phyloP scores from a whole-genome alignment of 768 basidiomycete genomes.

The Leccinum incarnatum region DNA sequence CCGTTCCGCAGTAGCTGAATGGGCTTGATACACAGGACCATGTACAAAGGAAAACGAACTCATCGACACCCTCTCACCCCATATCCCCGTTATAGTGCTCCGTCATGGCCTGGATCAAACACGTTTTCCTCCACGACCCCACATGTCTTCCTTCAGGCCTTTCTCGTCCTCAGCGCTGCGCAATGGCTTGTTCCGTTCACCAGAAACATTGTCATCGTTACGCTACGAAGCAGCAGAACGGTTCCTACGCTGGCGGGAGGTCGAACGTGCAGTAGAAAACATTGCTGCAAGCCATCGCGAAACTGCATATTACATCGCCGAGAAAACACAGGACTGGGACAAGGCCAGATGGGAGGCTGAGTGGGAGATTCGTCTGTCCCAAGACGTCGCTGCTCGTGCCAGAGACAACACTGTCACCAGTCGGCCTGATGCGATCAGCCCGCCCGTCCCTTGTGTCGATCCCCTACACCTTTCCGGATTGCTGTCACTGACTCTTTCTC shows the following conservation, averaged over 20 bases:
- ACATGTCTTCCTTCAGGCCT: conserved; percentile 59
- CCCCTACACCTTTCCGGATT: conserved; percentile 68
- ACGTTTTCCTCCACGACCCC: conserved; percentile 27
- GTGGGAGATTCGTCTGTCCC: conserved; percentile 59
- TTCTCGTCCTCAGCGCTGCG: conserved; percentile 50
- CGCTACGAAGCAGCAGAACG: conserved; percentile 66
- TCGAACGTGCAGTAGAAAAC: conserved; percentile 53
- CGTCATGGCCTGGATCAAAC: conserved; percentile 39
- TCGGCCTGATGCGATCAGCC: conserved; percentile 13
- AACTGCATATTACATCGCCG: conserved; percentile 18
- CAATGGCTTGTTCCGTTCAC: conserved; percentile 59
- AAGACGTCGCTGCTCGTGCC: conserved; percentile 53
- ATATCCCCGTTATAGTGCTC: conserved; percentile 58
- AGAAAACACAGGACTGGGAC: conserved; percentile 43
- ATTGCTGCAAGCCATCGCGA: conserved; percentile 36
- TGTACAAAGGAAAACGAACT: conserved; percentile 41
- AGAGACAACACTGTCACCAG: conserved; percentile 38
- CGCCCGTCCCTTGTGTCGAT: conserved; percentile 43
- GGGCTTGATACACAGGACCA: conserved; percentile 20
- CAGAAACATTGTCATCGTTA: conserved; percentile 54
- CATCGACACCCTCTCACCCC: conserved; percentile 46
- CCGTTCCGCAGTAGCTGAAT: not conserved
- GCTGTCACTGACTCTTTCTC: conserved; percentile 57
- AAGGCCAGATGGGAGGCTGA: conserved; percentile 66
- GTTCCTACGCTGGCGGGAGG: conserved; percentile 71